These are phyloP conservation scores for Isabelozyma pseudorhagii DNA, from an alignment of 805 yeast species.

Conservation along the genomic window DNA sequence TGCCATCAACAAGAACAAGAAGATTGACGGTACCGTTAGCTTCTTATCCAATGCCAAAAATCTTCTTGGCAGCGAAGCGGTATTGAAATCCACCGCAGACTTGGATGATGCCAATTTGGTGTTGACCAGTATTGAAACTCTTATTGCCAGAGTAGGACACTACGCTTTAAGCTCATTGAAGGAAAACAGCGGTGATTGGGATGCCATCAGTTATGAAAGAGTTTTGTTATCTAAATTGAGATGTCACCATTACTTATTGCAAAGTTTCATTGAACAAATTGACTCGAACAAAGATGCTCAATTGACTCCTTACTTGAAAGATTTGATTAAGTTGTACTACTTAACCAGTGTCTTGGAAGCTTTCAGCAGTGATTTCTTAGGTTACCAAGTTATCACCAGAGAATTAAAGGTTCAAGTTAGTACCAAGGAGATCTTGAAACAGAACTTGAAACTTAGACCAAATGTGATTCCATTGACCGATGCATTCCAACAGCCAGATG, in stretches of 20 bases:
- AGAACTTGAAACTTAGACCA: slow-evolving; percentile 41
- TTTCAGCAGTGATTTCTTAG: slow-evolving; percentile 70
- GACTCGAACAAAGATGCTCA: slow-evolving; percentile 30
- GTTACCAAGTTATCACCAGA: slow-evolving; percentile 54
- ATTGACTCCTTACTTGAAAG: slow-evolving; percentile 48
- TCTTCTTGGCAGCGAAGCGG: slow-evolving; percentile 11
- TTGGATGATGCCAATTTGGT: slow-evolving; percentile 14
- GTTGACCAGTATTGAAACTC: slow-evolving; percentile 24
- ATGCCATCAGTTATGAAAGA: slow-evolving; percentile 44
- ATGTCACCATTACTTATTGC: slow-evolving; percentile 48
- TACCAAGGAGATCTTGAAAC: slow-evolving; percentile 20
- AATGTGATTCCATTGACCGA: slow-evolving; percentile 79
- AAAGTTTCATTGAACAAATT: slow-evolving; percentile 35
- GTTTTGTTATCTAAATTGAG: slow-evolving; percentile 48
- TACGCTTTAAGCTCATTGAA: slow-evolving; percentile 27
- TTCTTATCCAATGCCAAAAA: slow-evolving; percentile 36
- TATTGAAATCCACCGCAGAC: slow-evolving; percentile 5
- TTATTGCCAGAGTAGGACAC: slow-evolving; percentile 37
- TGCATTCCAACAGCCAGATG: slow-evolving; percentile 78
- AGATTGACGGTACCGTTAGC: slow-evolving; percentile 43
- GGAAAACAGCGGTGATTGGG: slow-evolving; percentile 39
- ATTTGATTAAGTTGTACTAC: slow-evolving; percentile 55
- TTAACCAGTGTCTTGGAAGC: slow-evolving; percentile 60
- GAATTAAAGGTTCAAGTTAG: slow-evolving; percentile 15
- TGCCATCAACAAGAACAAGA: slow-evolving; percentile 38